Evolutionary conservation across 352 stramenopile genomes (phyloP), one percentile per base, ranked within the genome.

Genomic region (Globisporangium canariense): DNA sequence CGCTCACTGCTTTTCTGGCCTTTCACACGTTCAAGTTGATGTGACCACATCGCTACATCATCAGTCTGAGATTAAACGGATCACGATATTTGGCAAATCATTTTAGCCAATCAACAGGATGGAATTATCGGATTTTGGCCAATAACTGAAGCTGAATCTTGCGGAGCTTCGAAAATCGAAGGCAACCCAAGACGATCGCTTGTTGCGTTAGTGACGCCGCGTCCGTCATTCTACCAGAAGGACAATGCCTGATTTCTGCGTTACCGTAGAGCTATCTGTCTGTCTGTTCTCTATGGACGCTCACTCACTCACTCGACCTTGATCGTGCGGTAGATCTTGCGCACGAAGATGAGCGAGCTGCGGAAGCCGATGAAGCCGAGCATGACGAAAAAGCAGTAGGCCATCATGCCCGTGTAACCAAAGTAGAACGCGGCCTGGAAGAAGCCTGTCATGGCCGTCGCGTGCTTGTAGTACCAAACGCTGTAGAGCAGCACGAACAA

Each of bases 381-480:
- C 94, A 99, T 98, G 56, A 99, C 84, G 70, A 98, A 98, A 71
- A 98, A 98, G 45, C 88, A 97, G 78, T 98, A 98, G 6, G 91
- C 96, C 64, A 98, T 91, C 67, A 99, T 91, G 40, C 89, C 83
- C 83, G 98, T 98, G 88, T 99, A 99, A 61, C 96, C 97, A 78
- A 99, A 99, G 85, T 97, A 99, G 73, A 98, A 99, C 30, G 90
- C 96, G 3, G 83, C 83, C 74, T 99, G 96, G 58, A 99, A 90
- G 58, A 98, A 88, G 18, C 97, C 97, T 56, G 79, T 94, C 96
- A 99, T 99, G 58, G 84, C 83, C 56, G 90, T 98, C 41, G 97
- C 83, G 57, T 88, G 91, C 63, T 95, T 98, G 76, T 97, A 98
- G 81, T 97, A 98, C 77, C 94, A 98, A 65, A 99, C 90, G 13